A percentile compares a stretch with the other conserved stretches of the same genome.
phyloP scores from a whole-genome alignment of 2,329 filamentous ascomycete genomes.

The Ophiostoma piceae region DNA sequence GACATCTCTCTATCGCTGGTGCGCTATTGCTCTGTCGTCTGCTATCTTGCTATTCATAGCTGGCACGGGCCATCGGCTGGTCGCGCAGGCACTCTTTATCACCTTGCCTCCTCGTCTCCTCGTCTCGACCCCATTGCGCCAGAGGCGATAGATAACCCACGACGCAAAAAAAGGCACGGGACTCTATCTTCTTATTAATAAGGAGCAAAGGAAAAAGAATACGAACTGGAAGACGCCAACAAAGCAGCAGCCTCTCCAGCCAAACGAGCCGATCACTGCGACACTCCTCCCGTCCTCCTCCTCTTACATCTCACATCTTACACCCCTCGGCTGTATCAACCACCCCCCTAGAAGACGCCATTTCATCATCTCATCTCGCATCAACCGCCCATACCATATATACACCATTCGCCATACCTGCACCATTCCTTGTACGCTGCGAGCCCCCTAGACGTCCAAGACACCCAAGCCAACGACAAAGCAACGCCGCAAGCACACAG shows the following conservation, averaged over 20 bases:
- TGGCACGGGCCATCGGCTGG: conserved; percentile 10
- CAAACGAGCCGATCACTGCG: conserved; percentile 1
- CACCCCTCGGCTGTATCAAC: conserved; percentile 13
- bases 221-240: not conserved
- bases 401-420: conserved; percentile 13
- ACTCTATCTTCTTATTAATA: not conserved
- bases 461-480: not conserved
- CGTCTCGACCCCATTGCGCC: not conserved
- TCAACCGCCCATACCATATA: conserved; percentile 15
- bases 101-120: not conserved
- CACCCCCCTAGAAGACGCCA: conserved; percentile 22
- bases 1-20: conserved; percentile 16
- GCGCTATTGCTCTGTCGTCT: not conserved
- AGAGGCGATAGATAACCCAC: not conserved
- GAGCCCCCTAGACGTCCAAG: conserved; percentile 2
- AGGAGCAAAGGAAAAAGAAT: conserved; percentile 8
- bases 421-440: not conserved
- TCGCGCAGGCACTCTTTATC: not conserved
- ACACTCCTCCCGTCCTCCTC: not conserved
- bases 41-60: not conserved
- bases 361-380: conserved; percentile 24
- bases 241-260: not conserved
- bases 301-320: not conserved
- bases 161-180: not conserved
- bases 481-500: not conserved